Evolutionary conservation across 2,329 filamentous ascomycete genomes (phyloP).

Genomic region (Lomentospora prolificans): DNA sequence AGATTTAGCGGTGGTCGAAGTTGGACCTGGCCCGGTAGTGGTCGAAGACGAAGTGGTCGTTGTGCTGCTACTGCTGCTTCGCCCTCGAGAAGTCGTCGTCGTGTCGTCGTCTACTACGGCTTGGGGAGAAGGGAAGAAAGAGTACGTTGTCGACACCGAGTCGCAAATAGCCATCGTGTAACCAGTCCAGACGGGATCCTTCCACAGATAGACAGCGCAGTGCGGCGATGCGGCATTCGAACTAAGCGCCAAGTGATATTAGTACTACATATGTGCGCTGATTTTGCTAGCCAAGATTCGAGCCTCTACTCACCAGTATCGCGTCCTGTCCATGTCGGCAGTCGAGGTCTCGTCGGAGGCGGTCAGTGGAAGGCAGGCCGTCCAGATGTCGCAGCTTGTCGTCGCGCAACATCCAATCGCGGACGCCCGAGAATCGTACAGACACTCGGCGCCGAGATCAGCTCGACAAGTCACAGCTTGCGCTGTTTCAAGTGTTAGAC

Average conservation of each 20-base stretch:
- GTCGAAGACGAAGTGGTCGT: background rate
- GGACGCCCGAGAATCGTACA: background rate
- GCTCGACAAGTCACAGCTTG: constrained; percentile 1
- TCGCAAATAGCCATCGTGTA: constrained; percentile 6
- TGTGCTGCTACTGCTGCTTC: background rate
- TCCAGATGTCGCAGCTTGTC: constrained; percentile 5
- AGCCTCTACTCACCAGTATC: constrained; percentile 1
- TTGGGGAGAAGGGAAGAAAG: background rate
- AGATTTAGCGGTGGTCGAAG: background rate
- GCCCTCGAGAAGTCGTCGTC: background rate
- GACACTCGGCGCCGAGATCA: constrained; percentile 6
- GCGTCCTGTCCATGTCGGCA: constrained; percentile 5
- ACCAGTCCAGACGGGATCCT: background rate
- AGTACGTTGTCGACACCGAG: background rate
- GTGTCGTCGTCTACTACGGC: background rate
- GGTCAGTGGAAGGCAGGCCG: constrained; percentile 2
- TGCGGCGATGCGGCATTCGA: background rate
- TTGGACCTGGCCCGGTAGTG: background rate
- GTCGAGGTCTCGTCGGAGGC: background rate
- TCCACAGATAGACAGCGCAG: constrained; percentile 1
- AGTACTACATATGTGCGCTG: background rate
- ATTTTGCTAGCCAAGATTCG: background rate
- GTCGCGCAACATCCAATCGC: constrained; percentile 8
- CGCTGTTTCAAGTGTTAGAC: too few species aligned
- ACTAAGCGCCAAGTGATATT: background rate